Percentiles rank a stretch among this genome's conserved stretches.
phyloP scores from a whole-genome alignment of 768 basidiomycete genomes.

The Phanerodontia chrysosporium region DNA sequence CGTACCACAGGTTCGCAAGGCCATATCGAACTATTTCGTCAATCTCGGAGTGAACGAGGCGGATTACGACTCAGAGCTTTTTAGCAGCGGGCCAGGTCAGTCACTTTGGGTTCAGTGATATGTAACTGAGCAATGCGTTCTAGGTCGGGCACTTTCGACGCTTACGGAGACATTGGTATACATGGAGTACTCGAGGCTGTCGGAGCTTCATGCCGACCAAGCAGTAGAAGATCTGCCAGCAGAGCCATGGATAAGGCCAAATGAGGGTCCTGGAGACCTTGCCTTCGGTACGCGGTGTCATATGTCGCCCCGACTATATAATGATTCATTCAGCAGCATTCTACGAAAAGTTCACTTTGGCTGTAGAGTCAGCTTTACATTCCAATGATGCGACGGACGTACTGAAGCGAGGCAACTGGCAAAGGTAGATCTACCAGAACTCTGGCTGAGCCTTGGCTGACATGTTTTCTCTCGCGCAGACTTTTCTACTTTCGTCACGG shows the following conservation, averaged over 20 bases:
- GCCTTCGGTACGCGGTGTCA: constrained; percentile 33
- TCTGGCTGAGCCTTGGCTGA: no score
- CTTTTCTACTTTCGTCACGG: constrained; percentile 59
- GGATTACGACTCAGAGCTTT: constrained; percentile 14
- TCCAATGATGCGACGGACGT: constrained; percentile 24
- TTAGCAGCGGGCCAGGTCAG: constrained; percentile 34
- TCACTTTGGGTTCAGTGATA: constrained; percentile 15
- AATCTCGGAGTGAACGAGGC: constrained; percentile 4
- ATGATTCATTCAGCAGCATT: constrained; percentile 38
- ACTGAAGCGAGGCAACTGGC: constrained; percentile 30
- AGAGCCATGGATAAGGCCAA: constrained; percentile 31
- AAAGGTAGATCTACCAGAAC: constrained; percentile 27
- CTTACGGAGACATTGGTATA: constrained; percentile 65
- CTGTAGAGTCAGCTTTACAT: constrained; percentile 36
- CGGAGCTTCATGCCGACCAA: constrained; percentile 50
- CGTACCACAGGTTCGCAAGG: constrained; percentile 63
- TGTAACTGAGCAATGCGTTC: constrained; percentile 17
- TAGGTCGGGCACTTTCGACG: constrained; percentile 48
- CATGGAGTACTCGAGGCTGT: constrained; percentile 61
- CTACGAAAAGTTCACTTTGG: constrained; percentile 36
- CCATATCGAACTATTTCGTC: constrained; percentile 32
- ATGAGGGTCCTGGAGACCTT: constrained; percentile 37
- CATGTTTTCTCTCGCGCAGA: no score
- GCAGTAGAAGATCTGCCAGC: constrained; percentile 45
- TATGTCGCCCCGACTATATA: background rate